Base-by-base conservation (phyloP, 805 yeast species). In the Candida piceae region DNA sequence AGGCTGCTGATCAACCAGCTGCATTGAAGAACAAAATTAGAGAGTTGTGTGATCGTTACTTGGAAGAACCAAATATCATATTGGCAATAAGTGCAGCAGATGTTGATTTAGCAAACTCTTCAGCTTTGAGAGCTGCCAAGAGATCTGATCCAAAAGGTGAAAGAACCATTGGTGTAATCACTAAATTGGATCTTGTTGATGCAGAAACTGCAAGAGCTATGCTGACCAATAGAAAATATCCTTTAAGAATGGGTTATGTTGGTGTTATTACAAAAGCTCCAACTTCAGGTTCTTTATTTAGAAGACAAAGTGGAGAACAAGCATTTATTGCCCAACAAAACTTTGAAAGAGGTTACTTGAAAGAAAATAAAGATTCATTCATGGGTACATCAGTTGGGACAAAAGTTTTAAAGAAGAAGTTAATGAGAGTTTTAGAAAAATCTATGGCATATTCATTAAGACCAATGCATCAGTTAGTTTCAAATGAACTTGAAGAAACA, bases 61-160 rank as follows among this genome's bases (percentile, higher is more conserved):
- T 93, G 42, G 86, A 84, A 52, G 80, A 83, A 12, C 99, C 99
- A 16, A 93, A 93, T 55, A 86, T 93, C 35, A 93, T 93, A 28
- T 69, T 93, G 50, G 98, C 98, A 0, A 93, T 94, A 18, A 86
- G 96, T 9, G 87, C 98, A 0, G 98, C 98, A 0, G 97, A 93
- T 62, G 99, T 93, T 2, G 99, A 93, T 66, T 67, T 93, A 51
- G 98, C 98, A 1, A 93, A 93, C 59, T 87, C 97, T 22, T 76
- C 96, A 1, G 97, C 98, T 0, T 72, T 93, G 40, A 69, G 95
- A 39, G 97, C 98, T 0, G 83, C 96, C 6, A 81, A 89, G 46
- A 42, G 69, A 12, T 89, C 93, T 0, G 99, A 93, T 58, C 98
- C 98, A 13, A 70, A 77, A 32, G 98, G 99, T 32, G 90, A 86